phyloP scores from a whole-genome alignment of 148 eudicot species.

The Rhododendron ferrugineum region DNA sequence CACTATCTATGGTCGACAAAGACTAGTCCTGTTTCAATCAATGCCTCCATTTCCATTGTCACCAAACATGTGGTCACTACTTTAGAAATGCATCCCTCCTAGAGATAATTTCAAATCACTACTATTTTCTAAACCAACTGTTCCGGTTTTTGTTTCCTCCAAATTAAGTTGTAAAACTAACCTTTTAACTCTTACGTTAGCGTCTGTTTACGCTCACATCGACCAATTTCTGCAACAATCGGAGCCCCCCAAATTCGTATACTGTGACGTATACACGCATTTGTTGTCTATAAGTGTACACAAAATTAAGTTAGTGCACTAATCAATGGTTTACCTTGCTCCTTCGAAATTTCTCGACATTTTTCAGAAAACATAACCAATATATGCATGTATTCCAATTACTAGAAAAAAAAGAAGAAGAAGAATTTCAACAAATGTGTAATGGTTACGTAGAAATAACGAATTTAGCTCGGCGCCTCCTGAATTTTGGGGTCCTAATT shows the following conservation, averaged over 20 bases:
- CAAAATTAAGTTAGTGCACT: no score
- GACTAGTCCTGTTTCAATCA: conserved; percentile 7
- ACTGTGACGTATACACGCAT: not conserved
- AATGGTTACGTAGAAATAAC: not conserved
- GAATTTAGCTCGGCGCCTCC: no score
- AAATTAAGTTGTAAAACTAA: no score
- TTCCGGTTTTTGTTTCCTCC: not conserved
- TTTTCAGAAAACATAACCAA: no score
- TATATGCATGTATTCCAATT: not conserved
- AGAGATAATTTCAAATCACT: not conserved
- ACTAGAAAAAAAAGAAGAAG: not conserved
- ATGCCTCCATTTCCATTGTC: not conserved
- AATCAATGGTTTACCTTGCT: not conserved
- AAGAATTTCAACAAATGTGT: not conserved
- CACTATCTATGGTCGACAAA: not conserved
- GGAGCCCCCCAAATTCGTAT: not conserved
- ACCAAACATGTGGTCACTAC: conserved; percentile 10
- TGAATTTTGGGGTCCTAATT: no score
- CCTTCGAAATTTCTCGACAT: not conserved
- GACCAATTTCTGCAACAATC: not conserved
- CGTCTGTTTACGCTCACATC: not conserved
- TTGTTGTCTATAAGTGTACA: no score
- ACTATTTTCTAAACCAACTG: not conserved
- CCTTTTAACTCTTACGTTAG: not conserved
- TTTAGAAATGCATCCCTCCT: not conserved